Conservation (phyloP, 2,329 filamentous ascomycete species). For the Colletotrichum sp. region DNA sequence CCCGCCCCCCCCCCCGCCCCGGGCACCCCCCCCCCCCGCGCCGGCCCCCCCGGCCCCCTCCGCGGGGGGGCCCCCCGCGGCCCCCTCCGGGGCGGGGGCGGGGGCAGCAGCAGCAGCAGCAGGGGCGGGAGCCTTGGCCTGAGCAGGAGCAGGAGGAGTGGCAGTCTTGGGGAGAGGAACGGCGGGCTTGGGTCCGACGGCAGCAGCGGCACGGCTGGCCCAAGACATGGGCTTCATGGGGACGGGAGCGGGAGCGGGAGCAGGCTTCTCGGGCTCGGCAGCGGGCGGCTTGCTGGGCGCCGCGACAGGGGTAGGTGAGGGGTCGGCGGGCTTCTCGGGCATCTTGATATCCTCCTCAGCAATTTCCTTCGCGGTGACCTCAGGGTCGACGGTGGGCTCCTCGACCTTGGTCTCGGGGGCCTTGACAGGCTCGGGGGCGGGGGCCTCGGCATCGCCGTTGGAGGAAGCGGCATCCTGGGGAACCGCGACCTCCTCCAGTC, state of each 20-base stretch:
- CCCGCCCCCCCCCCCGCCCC: too few species aligned
- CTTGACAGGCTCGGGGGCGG: constrained; percentile 42
- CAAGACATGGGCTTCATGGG: constrained; percentile 72
- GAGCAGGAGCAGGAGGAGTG: constrained; percentile 53
- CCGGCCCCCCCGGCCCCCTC: too few species aligned
- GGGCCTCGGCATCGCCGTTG: constrained; percentile 35
- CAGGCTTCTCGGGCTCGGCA: constrained; percentile 41
- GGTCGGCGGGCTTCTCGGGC: constrained; percentile 71
- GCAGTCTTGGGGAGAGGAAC: constrained; percentile 64
- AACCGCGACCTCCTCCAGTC: constrained; percentile 69
- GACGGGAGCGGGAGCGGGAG: constrained; percentile 57
- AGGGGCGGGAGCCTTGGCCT: constrained; percentile 60
- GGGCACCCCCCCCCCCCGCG: too few species aligned
- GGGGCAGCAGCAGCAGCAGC: constrained; percentile 50
- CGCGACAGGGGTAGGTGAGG: constrained; percentile 57
- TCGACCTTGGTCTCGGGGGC: constrained; percentile 25
- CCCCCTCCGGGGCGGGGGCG: constrained; percentile 39
- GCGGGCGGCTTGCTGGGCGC: constrained; percentile 47
- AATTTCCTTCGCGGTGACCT: constrained; percentile 57
- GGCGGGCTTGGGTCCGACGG: constrained; percentile 55
- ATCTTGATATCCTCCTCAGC: constrained; percentile 62
- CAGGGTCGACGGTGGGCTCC: constrained; percentile 43
- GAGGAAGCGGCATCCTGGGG: constrained; percentile 38
- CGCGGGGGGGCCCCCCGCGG: too few species aligned
- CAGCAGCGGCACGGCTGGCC: constrained; percentile 72